Conservation (phyloP, 2,329 filamentous ascomycete species). For the Diaporthe citrichinensis region DNA sequence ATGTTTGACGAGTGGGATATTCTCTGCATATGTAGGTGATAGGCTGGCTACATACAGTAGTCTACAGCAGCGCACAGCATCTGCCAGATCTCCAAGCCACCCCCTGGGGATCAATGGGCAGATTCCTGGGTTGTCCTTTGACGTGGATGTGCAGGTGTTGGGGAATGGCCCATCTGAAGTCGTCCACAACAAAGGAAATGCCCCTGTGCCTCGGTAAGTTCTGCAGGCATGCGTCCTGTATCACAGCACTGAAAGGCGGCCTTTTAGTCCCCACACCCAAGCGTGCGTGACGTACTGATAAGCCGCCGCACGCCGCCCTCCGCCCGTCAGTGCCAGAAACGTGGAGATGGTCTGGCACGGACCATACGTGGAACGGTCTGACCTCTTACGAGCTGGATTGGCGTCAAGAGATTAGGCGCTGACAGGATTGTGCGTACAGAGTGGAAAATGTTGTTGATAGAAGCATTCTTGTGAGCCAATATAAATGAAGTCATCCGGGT, state of each 20-base stretch:
- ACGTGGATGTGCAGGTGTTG: not conserved
- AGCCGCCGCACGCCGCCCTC: slow-evolving; percentile 9
- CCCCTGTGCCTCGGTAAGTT: not conserved
- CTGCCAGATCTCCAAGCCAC: not conserved
- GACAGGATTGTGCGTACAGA: not conserved
- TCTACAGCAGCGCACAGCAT: not conserved
- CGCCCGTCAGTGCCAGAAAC: not conserved
- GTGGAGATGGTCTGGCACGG: slow-evolving; percentile 2
- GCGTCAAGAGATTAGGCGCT: not conserved
- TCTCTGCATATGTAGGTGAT: not conserved
- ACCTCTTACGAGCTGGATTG: not conserved
- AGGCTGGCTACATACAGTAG: not conserved
- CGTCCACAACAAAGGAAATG: slow-evolving; percentile 7
- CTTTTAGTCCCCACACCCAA: not conserved
- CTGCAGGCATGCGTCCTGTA: slow-evolving; percentile 1
- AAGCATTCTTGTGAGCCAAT: not conserved
- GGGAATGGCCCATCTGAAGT: not conserved
- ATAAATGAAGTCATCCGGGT: not conserved
- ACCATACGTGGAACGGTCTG: slow-evolving; percentile 9
- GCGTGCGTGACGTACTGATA: slow-evolving; percentile 34
- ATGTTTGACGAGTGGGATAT: not conserved
- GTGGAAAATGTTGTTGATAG: not conserved
- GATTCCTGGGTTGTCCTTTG: not conserved
- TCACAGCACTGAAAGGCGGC: not conserved
- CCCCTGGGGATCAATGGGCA: not conserved